Evolutionary conservation across 371 early-diverging fungal species (phyloP), one percentile per base, ranked within the genome.

Genomic region (Syncephalastrum contaminatum): DNA sequence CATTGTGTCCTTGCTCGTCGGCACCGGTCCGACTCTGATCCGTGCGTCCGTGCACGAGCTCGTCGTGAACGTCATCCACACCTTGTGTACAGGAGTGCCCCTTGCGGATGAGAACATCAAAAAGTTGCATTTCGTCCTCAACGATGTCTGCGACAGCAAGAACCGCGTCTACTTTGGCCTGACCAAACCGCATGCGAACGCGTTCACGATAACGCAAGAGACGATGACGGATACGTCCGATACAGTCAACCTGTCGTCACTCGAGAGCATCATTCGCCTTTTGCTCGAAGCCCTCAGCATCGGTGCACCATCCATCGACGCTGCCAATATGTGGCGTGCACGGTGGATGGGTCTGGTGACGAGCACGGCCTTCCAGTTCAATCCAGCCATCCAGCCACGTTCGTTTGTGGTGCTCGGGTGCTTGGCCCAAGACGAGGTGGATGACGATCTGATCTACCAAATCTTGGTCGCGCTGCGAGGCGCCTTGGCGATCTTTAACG

Each of bases 331-430:
- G 42, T 92, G 94, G 88, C 86, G 93, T 47, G 87, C 94, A 3
- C 83, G 94, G 30, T 96, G 95, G 95, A 90, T 94, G 83, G 82
- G 91, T 3, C 71, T 97, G 43, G 89, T 93, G n/a, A 85, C 94
- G 1, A 89, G 91, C 43, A 90, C 91, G 14, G 93, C 96, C 0
- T 97, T 97, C 81, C 91, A 92, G 59, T 89, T 89, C 69, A 94
- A 95, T 63, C 93, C 91, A 4, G 92, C 93, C 0, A 83, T 94
- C 20, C 97, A 97, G 66, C 96, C 96, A 0, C 83, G 97, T 20
- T 89, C 96, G 0, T 97, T 96, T 73, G 89, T 95, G 18, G 84
- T 90, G n/a, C 81, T 97, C n/a, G 97, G 96, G 4, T 89, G 89
- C 48, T 75, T 97, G 24, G 89, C 94, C 0, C 86, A 91, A 30